Base-by-base conservation (phyloP, 805 yeast genomes). In the Starmerella vaccinii region DNA sequence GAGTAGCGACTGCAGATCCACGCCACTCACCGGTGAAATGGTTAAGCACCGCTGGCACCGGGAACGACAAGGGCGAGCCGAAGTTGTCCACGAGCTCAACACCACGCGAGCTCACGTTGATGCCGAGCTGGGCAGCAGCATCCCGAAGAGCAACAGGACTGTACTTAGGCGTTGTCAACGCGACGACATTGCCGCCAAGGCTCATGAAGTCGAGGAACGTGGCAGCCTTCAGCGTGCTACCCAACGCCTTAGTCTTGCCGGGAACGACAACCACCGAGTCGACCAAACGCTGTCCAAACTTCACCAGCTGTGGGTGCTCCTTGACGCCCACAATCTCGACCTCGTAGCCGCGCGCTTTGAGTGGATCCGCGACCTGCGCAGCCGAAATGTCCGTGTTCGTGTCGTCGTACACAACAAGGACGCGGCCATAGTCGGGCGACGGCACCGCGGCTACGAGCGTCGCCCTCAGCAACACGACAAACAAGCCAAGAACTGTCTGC, bases 61-160 rank as follows among this genome's bases (percentile, higher is more conserved):
- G 51, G 35, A 42, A 43, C 26, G 27, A 12, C 22, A 43, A 21
- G 21, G 38, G 8, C 18, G 10, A 21, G 33, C 26, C 63, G 68
- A 86, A 86, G 65, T 83, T 81, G 65, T 88, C 95, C 7, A 73
- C 65, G 40, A 82, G 68, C 49, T 70, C 65, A 64, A 77, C 80
- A 46, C 78, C 81, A 62, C 78, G 83, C 52, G 95, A 94, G 45
- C 92, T 76, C 51, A 96, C 84, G 60, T 72, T 77, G 47, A 92
- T 80, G 29, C 96, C 98, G 57, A 89, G 68, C 63, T 89, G 87
- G 60, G 80, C 77, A 57, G 86, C 74, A 60, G 83, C 81, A 2
- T 75, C 69, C 53, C 86, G 77, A 30, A 83, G 67, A 18, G 81
- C 76, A 23, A 83, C 85, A 35, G 82, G 77, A 15, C 73, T 61